A percentile compares a stretch with the other conserved stretches of the same genome.
Evolutionary conservation across 164 flowering plant species (phyloP).

Genomic region (Stephania japonica): DNA sequence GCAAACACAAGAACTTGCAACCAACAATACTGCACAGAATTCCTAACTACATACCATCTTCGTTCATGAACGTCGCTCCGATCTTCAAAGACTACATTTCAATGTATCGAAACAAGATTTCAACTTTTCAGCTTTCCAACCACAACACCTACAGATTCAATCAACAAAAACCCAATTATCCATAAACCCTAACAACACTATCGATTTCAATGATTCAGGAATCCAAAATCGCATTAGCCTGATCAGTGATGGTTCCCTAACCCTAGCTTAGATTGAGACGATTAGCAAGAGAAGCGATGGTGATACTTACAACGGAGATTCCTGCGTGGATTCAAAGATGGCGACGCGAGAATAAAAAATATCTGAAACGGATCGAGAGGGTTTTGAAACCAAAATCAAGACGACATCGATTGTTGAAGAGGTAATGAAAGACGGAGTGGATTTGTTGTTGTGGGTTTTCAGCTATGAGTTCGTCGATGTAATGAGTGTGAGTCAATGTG

Average conservation of each 20-base stretch:
- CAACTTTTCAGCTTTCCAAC: neutral
- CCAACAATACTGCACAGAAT: too few relatives aligned
- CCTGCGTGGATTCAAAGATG: neutral
- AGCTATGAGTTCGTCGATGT: too few relatives aligned
- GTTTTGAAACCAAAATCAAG: neutral
- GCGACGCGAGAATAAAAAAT: neutral
- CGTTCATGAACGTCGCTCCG: too few relatives aligned
- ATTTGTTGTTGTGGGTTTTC: too few relatives aligned
- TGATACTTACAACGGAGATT: neutral
- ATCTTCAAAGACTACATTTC: too few relatives aligned
- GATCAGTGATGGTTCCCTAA: neutral
- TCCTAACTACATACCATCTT: too few relatives aligned
- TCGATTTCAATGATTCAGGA: neutral
- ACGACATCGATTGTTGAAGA: too few relatives aligned
- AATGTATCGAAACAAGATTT: too few relatives aligned
- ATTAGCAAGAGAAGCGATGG: neutral
- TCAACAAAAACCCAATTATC: neutral
- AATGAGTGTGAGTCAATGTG: too few relatives aligned
- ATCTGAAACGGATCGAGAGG: too few relatives aligned
- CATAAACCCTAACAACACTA: neutral
- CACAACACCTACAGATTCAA: neutral
- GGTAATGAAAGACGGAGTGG: too few relatives aligned
- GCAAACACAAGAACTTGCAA: too few relatives aligned
- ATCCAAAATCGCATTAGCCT: neutral
- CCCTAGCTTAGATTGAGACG: neutral